Base-by-base conservation (phyloP, 176 grass and related monocot genomes). In the Paspalum notatum region DNA sequence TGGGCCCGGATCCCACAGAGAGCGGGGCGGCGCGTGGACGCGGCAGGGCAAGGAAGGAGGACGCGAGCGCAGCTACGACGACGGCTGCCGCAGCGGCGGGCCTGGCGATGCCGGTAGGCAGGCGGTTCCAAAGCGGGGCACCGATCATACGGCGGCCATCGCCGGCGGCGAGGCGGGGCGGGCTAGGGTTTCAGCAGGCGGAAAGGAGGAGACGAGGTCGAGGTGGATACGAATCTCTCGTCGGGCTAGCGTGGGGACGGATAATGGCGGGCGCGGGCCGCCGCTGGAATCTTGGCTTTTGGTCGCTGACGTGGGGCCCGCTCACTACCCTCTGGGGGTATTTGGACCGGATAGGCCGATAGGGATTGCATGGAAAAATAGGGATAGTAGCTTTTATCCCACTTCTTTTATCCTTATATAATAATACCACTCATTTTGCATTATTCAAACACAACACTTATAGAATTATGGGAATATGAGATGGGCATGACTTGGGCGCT, bases 141-240 rank as follows among this genome's bases (percentile, higher is more conserved):
- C 63, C 83, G 79, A 62, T 86, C 88, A 90, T 85, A 78, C 78
- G 44, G 44, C 79, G 51, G 37, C 83, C 88, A 90, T 90, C 59
- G 73, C 78, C 73, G 88, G 88, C 88, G 60, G 72, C 87, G 72
- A 82, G 38, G 62, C 11, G 22, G n/a, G 78, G 39, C 45, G 55
- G 15, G 66, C 88, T 86, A 90, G 88, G 88, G 79, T 86, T 90
- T 90, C 78, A 43, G 49, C 88, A 51, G 66, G 78, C 42, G 12
- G 77, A 22, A 4, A 15, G 25, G 39, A 7, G 42, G 9, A 13
- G 57, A 16, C 14, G 14, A 48, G 2, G 55, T 8, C 8, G 20
- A 20, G 66, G 42, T 32, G 74, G 25, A 44, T 76, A 26, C 12
- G 77, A 81, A 89, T 82, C 57, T 72, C 32, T 63, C 24, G 47